These are phyloP conservation scores for Neurospora sp. DNA, from an alignment of 495 filamentous ascomycete genomes.

Conservation along the genomic window DNA sequence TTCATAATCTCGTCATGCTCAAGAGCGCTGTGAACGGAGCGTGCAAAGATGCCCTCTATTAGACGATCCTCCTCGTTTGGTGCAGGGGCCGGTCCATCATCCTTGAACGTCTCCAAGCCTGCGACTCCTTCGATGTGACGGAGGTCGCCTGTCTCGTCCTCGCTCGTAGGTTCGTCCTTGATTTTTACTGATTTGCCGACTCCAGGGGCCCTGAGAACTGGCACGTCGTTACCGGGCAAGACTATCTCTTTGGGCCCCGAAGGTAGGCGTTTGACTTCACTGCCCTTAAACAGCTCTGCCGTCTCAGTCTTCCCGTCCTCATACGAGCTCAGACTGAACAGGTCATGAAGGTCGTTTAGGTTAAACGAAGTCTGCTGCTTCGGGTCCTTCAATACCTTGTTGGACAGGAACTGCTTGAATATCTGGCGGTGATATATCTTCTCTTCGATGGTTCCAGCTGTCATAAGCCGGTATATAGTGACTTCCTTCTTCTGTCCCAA, in stretches of 20 bases:
- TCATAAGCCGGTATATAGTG: slow-evolving; percentile 89
- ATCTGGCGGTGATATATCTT: slow-evolving; percentile 98
- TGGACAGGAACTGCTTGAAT: slow-evolving; percentile 90
- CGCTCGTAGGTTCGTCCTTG: slow-evolving; percentile 11
- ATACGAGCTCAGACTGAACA: slow-evolving; percentile 70
- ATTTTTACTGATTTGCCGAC: background rate
- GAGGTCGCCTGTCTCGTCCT: slow-evolving; percentile 21
- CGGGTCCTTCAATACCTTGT: slow-evolving; percentile 88
- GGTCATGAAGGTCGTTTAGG: slow-evolving; percentile 74
- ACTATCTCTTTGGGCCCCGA: slow-evolving; percentile 26
- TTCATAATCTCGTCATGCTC: slow-evolving; percentile 84
- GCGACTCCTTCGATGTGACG: slow-evolving; percentile 30
- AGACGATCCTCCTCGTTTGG: slow-evolving; percentile 50
- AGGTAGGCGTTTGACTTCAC: slow-evolving; percentile 54
- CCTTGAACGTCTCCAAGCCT: slow-evolving; percentile 19
- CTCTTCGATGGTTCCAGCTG: slow-evolving; percentile 94
- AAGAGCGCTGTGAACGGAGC: slow-evolving; percentile 70
- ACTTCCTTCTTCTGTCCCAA: slow-evolving; percentile 91
- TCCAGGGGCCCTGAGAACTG: slow-evolving; percentile 1
- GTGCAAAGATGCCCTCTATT: slow-evolving; percentile 78
- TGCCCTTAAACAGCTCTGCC: slow-evolving; percentile 69
- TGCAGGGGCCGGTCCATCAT: slow-evolving; percentile 5
- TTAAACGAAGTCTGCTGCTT: slow-evolving; percentile 83
- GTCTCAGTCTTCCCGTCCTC: slow-evolving; percentile 70
- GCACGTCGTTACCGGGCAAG: slow-evolving; percentile 9